Percentiles rank a stretch among this genome's conserved stretches.
Conservation (phyloP, 1,139 yeast genomes). For the Yamadazyma kanchanaburiensis region DNA sequence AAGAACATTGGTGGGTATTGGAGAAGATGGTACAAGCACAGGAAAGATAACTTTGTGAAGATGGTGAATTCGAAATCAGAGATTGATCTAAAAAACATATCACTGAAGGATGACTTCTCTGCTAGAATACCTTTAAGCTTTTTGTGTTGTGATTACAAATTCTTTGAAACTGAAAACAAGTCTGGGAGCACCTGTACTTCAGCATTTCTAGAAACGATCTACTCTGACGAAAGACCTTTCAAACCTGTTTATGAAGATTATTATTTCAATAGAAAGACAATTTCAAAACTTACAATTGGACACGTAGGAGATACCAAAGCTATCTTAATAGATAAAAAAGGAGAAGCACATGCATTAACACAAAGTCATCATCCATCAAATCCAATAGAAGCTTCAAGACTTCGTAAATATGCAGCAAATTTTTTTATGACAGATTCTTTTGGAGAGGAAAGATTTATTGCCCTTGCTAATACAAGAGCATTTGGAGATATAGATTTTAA, state of each 20-base stretch:
- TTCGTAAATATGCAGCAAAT: conserved; percentile 68
- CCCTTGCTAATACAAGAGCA: conserved; percentile 87
- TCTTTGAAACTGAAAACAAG: conserved; percentile 30
- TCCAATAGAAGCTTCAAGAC: conserved; percentile 69
- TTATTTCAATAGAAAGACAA: conserved; percentile 70
- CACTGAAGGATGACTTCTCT: conserved; percentile 48
- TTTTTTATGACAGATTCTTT: conserved; percentile 85
- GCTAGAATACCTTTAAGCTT: conserved; percentile 61
- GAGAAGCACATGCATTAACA: conserved; percentile 77
- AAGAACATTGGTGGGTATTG: conserved; percentile 81
- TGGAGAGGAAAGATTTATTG: conserved; percentile 85
- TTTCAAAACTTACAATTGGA: conserved; percentile 70
- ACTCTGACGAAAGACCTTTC: conserved; percentile 21
- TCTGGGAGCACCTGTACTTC: conserved; percentile 88
- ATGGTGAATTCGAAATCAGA: conserved; percentile 32
- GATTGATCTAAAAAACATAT: conserved; percentile 15
- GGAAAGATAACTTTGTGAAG: conserved; percentile 39
- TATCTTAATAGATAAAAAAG: conserved; percentile 71
- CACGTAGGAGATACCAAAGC: conserved; percentile 97
- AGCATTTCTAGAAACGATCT: conserved; percentile 59
- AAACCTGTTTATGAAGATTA: conserved; percentile 39
- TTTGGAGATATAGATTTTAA: conserved; percentile 88
- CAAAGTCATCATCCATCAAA: conserved; percentile 85
- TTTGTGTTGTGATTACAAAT: conserved; percentile 55
- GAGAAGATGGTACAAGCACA: conserved; percentile 67